Base-by-base conservation (phyloP, 257 asterid genomes). In the Penstemon barbatus region DNA sequence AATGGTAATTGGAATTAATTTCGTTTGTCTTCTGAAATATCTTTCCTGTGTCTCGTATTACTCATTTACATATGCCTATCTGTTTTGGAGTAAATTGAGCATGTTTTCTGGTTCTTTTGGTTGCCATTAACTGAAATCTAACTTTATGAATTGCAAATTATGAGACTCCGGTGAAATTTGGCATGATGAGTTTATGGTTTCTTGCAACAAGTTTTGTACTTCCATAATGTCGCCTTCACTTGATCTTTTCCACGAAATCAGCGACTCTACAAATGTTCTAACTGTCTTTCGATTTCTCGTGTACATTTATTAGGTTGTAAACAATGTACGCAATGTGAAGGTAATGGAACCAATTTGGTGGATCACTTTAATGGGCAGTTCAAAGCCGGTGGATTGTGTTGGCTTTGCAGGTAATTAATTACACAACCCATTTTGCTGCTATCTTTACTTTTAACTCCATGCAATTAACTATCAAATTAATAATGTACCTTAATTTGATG, bases 301-400 rank as follows among this genome's bases (percentile, higher is more conserved):
- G 4, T 49, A 41, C 39, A 0, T 33, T 19, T 68, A 43, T 43
- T 77, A 93, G 99, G 99, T 66, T 38, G 51, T 18, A 79, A 84
- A 60, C 7, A 64, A 65, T 93, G 99, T 71, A 45, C 79, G 39
- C 99, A 93, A 13, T 93, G 97, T 79, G 39, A 61, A 74, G 99
- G 99, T 39, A 18, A 44, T 4, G 96, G 97, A 63, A 69, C 88
- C 36, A 93, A 93, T 75, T 76, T 78, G 33, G 85, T 72, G 7
- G 99, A 93, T 79, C 97, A 90, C 87, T 93, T 93, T 62, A 71
- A 88, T 25, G 99, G 97, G 11, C 94, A 69, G 92, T 88, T 77
- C 81, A 93, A 93, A 80, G 96, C 96, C 8, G 97, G 99, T 37
- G 79, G 73, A 63, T 45, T 85, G 46, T 93, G 99, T 67, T 93